Conservation (phyloP, 495 filamentous ascomycete species). For the Penicillium macrosclerotiorum region DNA sequence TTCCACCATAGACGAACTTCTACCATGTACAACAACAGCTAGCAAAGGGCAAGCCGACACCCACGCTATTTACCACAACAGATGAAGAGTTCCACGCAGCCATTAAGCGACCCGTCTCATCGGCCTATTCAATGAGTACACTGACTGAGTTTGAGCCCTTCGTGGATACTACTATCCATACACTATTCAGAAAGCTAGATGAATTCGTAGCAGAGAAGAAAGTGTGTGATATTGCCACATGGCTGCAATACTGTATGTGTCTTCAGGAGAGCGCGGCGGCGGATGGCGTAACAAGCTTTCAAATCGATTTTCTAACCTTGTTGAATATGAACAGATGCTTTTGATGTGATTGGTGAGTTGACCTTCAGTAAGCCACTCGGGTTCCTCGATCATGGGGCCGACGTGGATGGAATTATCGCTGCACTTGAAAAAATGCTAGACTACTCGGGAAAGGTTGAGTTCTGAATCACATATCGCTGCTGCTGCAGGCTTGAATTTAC, state of each 20-base stretch:
- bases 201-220: constrained; percentile 22
- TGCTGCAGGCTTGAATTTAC: background rate
- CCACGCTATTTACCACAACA: constrained; percentile 34
- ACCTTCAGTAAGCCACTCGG: constrained; percentile 36
- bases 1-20: constrained; percentile 19
- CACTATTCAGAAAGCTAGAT: constrained; percentile 36
- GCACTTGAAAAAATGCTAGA: constrained; percentile 16
- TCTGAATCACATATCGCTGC: background rate
- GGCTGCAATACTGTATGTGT: constrained; percentile 39
- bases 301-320: too few species aligned
- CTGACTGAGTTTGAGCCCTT: constrained; percentile 35
- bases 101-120: constrained; percentile 39
- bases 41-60: constrained; percentile 23
- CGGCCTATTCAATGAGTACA: constrained; percentile 38
- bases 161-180: constrained; percentile 31
- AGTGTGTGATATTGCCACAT: constrained; percentile 37
- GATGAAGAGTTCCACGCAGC: constrained; percentile 40
- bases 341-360: constrained; percentile 41
- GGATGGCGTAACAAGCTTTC: too few species aligned
- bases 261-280: too few species aligned
- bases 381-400: constrained; percentile 35
- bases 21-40: constrained; percentile 26
- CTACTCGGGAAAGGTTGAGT: constrained; percentile 20
- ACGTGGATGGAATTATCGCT: constrained; percentile 36
- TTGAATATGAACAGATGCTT: constrained; percentile 27